Percentiles rank a stretch among this genome's conserved stretches.
phyloP scores from a whole-genome alignment of 2,329 filamentous ascomycete species.

The Sphaerulina musiva region DNA sequence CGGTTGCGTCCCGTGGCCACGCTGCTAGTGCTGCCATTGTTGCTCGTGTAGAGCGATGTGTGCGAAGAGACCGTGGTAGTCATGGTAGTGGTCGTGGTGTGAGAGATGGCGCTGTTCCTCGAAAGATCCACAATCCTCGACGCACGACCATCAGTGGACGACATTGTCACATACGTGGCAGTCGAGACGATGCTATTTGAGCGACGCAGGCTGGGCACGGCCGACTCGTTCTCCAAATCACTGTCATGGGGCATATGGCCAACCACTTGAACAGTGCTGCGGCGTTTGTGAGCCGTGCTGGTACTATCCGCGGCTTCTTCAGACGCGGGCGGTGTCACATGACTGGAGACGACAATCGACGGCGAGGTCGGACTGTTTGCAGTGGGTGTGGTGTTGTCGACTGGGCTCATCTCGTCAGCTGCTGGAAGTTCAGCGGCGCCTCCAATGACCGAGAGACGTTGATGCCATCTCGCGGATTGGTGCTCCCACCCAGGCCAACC shows the following conservation, averaged over 20 bases:
- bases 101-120: conserved; percentile 13
- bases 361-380: conserved; percentile 18
- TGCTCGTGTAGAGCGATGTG: conserved; percentile 2
- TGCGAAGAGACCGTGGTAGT: not conserved
- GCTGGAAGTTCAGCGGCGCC: conserved; percentile 2
- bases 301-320: conserved; percentile 20
- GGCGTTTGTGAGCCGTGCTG: conserved; percentile 13
- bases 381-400: conserved; percentile 1
- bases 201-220: conserved; percentile 20
- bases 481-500: conserved; percentile 28
- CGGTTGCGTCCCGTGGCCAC: conserved; percentile 9
- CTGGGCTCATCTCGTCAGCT: conserved; percentile 1
- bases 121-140: conserved; percentile 14
- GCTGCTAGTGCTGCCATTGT: conserved; percentile 12
- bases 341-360: conserved; percentile 32
- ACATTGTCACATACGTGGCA: conserved; percentile 24
- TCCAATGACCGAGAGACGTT: conserved; percentile 20
- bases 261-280: conserved; percentile 19
- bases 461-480: conserved; percentile 29
- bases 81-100: conserved; percentile 10
- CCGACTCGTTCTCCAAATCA: conserved; percentile 17
- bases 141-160: conserved; percentile 19
- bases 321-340: conserved; percentile 28
- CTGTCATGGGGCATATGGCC: conserved; percentile 20
- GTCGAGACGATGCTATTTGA: conserved; percentile 27